These are phyloP conservation scores for Tricladium varicosporioides DNA, from an alignment of 2,329 filamentous ascomycete genomes.

Conservation along the genomic window DNA sequence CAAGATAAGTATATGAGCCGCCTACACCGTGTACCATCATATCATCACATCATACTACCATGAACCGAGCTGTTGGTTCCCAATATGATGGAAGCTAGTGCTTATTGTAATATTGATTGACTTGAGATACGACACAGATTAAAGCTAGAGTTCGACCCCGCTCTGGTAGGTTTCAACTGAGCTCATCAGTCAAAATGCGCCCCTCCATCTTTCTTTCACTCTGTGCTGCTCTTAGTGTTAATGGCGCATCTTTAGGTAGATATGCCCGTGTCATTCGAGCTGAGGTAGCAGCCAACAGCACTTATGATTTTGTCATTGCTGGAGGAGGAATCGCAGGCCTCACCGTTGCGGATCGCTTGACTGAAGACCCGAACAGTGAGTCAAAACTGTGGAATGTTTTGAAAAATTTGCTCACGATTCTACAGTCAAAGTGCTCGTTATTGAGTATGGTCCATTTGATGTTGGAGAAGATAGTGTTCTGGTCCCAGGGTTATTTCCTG, in stretches of 20 bases:
- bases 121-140: too few species aligned
- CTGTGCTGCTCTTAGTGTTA: too few species aligned
- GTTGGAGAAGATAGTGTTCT: conserved; percentile 44
- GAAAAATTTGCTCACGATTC: not conserved
- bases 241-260: conserved; percentile 24
- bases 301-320: conserved; percentile 34
- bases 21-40: too few species aligned
- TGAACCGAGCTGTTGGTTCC: too few species aligned
- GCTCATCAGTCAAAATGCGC: too few species aligned
- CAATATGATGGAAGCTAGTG: too few species aligned
- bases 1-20: too few species aligned
- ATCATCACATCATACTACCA: too few species aligned
- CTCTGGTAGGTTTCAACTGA: too few species aligned
- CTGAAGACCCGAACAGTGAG: conserved; percentile 17
- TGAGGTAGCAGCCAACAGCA: conserved; percentile 1
- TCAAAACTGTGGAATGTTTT: conserved; percentile 27
- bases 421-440: conserved; percentile 39
- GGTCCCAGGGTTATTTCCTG: conserved; percentile 41
- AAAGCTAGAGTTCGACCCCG: too few species aligned
- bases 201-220: too few species aligned
- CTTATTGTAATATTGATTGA: too few species aligned
- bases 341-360: conserved; percentile 18
- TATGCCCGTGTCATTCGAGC: conserved; percentile 9
- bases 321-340: conserved; percentile 28
- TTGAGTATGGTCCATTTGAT: conserved; percentile 49